A percentile compares a stretch with the other conserved stretches of the same genome.
Evolutionary conservation across 306 rosid genomes (phyloP).

Genomic region (Cucumis hystrix): DNA sequence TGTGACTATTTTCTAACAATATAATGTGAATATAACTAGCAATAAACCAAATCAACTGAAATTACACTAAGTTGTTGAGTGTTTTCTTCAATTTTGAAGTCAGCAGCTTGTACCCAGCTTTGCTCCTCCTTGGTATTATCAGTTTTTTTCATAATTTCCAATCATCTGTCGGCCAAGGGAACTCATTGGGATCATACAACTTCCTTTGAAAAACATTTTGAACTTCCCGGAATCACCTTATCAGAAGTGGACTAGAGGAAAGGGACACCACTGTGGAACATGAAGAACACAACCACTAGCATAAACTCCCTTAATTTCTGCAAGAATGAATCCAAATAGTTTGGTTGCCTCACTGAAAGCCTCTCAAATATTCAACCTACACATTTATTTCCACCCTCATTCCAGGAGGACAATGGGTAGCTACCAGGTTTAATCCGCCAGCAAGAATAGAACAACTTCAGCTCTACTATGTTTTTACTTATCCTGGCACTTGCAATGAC

Average conservation of each 20-base stretch:
- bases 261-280: not conserved
- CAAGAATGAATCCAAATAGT: not conserved
- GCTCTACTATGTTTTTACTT: not conserved
- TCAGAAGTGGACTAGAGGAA: not conserved
- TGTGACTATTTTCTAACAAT: not conserved
- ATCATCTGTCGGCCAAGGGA: not conserved
- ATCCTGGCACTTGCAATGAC: not conserved
- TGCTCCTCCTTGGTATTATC: not conserved
- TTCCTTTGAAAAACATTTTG: not conserved
- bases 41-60: not conserved
- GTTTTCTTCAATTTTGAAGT: not conserved
- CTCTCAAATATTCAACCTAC: not conserved
- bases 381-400: not conserved
- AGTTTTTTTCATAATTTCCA: not conserved
- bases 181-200: not conserved
- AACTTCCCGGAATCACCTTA: not conserved
- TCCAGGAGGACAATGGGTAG: not conserved
- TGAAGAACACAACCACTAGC: not conserved
- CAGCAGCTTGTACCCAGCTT: not conserved
- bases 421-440: not conserved
- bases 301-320: not conserved
- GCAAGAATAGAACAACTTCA: not conserved
- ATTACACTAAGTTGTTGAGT: not conserved
- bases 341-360: not conserved
- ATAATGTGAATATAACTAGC: not conserved